phyloP scores from a whole-genome alignment of 257 asterid species.

The Penstemon eatonii region DNA sequence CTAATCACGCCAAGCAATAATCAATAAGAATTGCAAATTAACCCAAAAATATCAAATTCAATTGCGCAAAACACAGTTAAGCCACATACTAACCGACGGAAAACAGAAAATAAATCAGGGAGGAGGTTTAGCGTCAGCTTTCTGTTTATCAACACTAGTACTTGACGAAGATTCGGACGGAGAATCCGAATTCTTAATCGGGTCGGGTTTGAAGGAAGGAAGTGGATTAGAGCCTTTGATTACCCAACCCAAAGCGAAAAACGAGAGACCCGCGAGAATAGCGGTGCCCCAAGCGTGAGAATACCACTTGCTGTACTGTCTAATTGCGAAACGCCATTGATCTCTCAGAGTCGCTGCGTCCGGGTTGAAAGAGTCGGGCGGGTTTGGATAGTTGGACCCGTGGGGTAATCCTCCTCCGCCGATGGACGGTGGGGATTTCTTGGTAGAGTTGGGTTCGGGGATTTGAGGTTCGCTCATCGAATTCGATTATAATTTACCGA shows the following conservation, averaged over 20 bases:
- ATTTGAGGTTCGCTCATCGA: slow-evolving; percentile 50
- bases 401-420: slow-evolving; percentile 31
- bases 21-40: too few relatives aligned
- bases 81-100: too few relatives aligned
- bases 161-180: slow-evolving; percentile 12
- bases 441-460: slow-evolving; percentile 39
- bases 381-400: slow-evolving; percentile 47
- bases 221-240: slow-evolving; percentile 86
- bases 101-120: too few relatives aligned
- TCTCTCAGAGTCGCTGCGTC: slow-evolving; percentile 83
- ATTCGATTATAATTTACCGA: not conserved
- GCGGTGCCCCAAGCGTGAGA: slow-evolving; percentile 98
- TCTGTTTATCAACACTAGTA: slow-evolving; percentile 8
- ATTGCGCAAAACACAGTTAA: too few relatives aligned
- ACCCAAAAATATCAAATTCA: too few relatives aligned
- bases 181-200: not conserved
- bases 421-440: slow-evolving; percentile 28
- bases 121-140: slow-evolving; percentile 27
- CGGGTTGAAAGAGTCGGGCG: slow-evolving; percentile 68
- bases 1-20: too few relatives aligned
- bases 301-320: slow-evolving; percentile 89
- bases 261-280: slow-evolving; percentile 80
- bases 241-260: slow-evolving; percentile 90
- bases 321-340: slow-evolving; percentile 77
- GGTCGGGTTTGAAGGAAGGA: slow-evolving; percentile 46